Percentiles rank a stretch among this genome's conserved stretches.
phyloP scores from a whole-genome alignment of 495 filamentous ascomycete genomes.

The Aspergillus olivimuriae region DNA sequence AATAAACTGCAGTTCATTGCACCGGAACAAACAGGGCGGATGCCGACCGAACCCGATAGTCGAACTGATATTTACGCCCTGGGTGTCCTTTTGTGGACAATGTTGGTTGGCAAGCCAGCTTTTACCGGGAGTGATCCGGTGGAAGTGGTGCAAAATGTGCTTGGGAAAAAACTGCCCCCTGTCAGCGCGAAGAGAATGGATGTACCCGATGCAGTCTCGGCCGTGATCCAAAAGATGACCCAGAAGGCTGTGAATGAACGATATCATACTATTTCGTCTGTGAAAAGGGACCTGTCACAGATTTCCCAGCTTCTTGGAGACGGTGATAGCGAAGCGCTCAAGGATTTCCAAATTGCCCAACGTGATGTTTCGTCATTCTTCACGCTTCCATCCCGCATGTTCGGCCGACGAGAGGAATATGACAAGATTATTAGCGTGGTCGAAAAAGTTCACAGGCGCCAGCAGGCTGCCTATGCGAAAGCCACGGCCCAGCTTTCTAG shows the following conservation, averaged over 20 bases:
- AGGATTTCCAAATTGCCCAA: constrained; percentile 63
- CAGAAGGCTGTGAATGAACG: constrained; percentile 76
- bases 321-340: constrained; percentile 63
- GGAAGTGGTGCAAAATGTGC: constrained; percentile 81
- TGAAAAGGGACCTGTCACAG: constrained; percentile 67
- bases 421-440: constrained; percentile 63
- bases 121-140: constrained; percentile 74
- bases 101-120: constrained; percentile 69
- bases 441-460: constrained; percentile 59
- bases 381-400: constrained; percentile 69
- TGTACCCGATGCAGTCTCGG: constrained; percentile 70
- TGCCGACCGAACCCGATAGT: constrained; percentile 82
- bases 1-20: constrained; percentile 84
- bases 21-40: constrained; percentile 84
- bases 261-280: constrained; percentile 76
- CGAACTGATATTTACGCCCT: constrained; percentile 87
- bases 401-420: constrained; percentile 69
- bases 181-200: constrained; percentile 70
- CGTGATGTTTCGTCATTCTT: constrained; percentile 84
- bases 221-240: constrained; percentile 84
- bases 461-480: constrained; percentile 43
- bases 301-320: constrained; percentile 65
- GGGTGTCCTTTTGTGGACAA: constrained; percentile 78
- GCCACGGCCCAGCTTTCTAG: constrained; percentile 33
- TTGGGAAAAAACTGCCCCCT: constrained; percentile 65